Evolutionary conservation across 2,329 filamentous ascomycete species (phyloP).

Genomic region (Helotiales sp.): DNA sequence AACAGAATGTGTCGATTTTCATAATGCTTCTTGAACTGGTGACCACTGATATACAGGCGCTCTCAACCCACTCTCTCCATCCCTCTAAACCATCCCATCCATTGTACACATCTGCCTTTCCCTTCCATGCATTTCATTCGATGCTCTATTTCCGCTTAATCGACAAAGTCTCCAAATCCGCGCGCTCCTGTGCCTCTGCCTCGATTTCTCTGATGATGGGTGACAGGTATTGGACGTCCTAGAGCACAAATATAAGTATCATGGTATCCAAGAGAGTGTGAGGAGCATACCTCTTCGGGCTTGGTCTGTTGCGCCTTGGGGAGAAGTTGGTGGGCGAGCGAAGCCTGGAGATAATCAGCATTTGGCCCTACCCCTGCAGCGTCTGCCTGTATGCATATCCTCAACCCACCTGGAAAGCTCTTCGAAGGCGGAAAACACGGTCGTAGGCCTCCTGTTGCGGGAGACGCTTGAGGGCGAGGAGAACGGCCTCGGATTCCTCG

Average conservation of each 20-base stretch:
- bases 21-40: slow-evolving; percentile 10
- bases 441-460: slow-evolving; percentile 91
- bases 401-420: slow-evolving; percentile 79
- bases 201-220: slow-evolving; percentile 73
- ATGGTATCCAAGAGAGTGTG: not conserved
- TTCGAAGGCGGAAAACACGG: slow-evolving; percentile 94
- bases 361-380: not conserved
- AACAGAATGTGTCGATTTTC: not conserved
- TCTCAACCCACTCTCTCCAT: not conserved
- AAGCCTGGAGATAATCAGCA: slow-evolving; percentile 48
- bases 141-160: slow-evolving; percentile 47
- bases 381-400: not conserved
- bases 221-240: slow-evolving; percentile 71
- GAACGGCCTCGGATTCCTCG: slow-evolving; percentile 87
- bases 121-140: not conserved
- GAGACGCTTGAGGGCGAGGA: slow-evolving; percentile 88
- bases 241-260: slow-evolving; percentile 33
- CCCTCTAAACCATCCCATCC: slow-evolving; percentile 1
- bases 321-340: slow-evolving; percentile 66
- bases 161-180: slow-evolving; percentile 70
- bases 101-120: slow-evolving; percentile 29
- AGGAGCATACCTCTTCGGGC: slow-evolving; percentile 62
- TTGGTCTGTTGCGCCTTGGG: slow-evolving; percentile 70
- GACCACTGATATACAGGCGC: slow-evolving; percentile 16
- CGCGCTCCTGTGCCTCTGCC: slow-evolving; percentile 68